Conservation (phyloP, 441 rosid species). For the Croton setiger region DNA sequence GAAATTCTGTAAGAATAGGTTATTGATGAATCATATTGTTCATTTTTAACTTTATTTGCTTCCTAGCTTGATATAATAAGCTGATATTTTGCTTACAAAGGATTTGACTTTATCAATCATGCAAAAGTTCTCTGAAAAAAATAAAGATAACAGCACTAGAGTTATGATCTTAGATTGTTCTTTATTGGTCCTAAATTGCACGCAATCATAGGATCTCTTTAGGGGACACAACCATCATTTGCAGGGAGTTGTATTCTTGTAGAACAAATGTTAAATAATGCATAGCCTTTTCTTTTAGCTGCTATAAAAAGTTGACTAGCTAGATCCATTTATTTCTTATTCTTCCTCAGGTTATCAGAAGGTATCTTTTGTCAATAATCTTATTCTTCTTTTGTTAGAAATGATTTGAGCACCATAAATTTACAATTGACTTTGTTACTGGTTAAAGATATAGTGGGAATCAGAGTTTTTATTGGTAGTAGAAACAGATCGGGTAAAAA, state of each 20-base stretch:
- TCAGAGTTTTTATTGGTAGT: too few species aligned
- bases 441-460: neutral
- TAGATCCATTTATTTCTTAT: neutral
- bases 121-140: neutral
- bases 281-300: neutral
- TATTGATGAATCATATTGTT: conserved; percentile 12
- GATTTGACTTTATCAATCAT: conserved; percentile 3
- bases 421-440: neutral
- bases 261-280: conserved; percentile 1
- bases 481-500: too few species aligned
- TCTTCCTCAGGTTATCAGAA: neutral
- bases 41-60: conserved; percentile 12
- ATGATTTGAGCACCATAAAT: conserved; percentile 2
- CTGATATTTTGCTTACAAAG: neutral
- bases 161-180: neutral
- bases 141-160: neutral
- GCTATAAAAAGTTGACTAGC: neutral
- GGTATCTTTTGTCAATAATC: neutral
- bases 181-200: neutral
- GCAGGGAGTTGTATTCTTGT: neutral
- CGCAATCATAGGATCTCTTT: neutral
- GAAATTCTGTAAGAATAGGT: conserved; percentile 62
- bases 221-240: neutral
- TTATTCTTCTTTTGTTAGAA: neutral
- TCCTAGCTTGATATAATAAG: neutral